phyloP scores from a whole-genome alignment of 306 rosid genomes.

The Ceratonia siliqua region DNA sequence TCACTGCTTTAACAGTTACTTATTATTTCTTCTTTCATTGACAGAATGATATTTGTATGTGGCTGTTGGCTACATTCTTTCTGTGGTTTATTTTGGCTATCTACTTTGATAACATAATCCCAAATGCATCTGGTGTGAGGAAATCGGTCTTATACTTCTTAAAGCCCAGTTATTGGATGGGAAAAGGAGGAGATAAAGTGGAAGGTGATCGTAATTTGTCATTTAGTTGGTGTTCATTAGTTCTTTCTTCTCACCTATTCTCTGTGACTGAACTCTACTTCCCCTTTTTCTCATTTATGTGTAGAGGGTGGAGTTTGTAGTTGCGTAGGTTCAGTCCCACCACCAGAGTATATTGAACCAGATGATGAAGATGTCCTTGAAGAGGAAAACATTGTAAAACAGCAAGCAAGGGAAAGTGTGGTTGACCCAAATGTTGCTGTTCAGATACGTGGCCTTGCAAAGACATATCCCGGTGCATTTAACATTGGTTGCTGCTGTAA shows the following conservation, averaged over 20 bases:
- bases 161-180: slow-evolving; percentile 73
- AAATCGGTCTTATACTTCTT: slow-evolving; percentile 73
- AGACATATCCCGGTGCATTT: slow-evolving; percentile 68
- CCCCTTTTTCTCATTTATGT: slow-evolving; percentile 13
- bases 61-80: slow-evolving; percentile 71
- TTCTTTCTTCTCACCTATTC: slow-evolving; percentile 26
- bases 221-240: slow-evolving; percentile 16
- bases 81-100: slow-evolving; percentile 83
- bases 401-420: slow-evolving; percentile 46
- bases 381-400: slow-evolving; percentile 75
- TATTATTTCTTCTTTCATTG: slow-evolving; percentile 36
- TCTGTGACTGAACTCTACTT: slow-evolving; percentile 26
- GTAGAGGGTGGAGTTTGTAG: slow-evolving; percentile 82
- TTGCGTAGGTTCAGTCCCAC: slow-evolving; percentile 57
- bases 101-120: slow-evolving; percentile 85
- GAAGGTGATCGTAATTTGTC: slow-evolving; percentile 52
- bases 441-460: slow-evolving; percentile 78
- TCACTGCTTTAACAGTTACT: slow-evolving; percentile 2
- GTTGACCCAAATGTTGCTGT: slow-evolving; percentile 66
- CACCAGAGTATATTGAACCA: slow-evolving; percentile 51
- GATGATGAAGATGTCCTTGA: slow-evolving; percentile 87
- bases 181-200: slow-evolving; percentile 72
- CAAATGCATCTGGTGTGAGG: slow-evolving; percentile 85
- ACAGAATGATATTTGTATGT: slow-evolving; percentile 70
- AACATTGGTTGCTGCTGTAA: slow-evolving; percentile 62